Evolutionary conservation across 2,329 filamentous ascomycete species (phyloP).

Genomic region (Aschersonia sp.): DNA sequence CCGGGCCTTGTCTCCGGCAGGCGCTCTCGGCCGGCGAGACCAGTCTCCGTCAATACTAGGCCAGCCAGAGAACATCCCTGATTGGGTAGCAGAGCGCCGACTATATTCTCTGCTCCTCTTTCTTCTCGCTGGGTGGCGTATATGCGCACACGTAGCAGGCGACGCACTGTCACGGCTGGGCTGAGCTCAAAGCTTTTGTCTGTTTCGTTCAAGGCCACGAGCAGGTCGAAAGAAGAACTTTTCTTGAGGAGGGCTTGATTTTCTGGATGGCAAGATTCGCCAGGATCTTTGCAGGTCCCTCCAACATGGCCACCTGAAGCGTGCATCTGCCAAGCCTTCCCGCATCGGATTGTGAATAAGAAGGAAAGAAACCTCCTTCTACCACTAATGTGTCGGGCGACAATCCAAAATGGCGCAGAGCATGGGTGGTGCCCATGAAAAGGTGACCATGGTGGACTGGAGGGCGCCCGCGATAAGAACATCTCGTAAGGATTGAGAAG

Average conservation of each 20-base stretch:
- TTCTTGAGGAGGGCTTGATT: no score
- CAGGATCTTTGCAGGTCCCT: not conserved
- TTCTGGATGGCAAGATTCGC: not conserved
- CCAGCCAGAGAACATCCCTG: not conserved
- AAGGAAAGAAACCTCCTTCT: not conserved
- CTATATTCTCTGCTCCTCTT: no score
- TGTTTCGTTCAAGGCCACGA: no score
- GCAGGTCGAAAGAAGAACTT: no score
- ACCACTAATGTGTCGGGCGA: not conserved
- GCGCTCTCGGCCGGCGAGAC: slow-evolving; percentile 4
- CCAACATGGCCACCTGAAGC: slow-evolving; percentile 1
- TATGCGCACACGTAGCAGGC: no score
- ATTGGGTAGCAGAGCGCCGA: not conserved
- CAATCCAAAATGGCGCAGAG: slow-evolving; percentile 1
- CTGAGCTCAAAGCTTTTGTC: no score
- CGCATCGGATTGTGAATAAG: not conserved
- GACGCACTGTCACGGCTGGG: no score
- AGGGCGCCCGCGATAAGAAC: not conserved
- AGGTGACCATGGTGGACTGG: not conserved
- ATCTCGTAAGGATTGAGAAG: not conserved
- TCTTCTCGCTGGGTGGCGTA: no score
- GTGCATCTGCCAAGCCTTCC: slow-evolving; percentile 1
- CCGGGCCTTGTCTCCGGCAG: slow-evolving; percentile 2
- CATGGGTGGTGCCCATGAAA: not conserved
- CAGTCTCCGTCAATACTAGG: not conserved